These are phyloP conservation scores for Microbotryum scabiosae DNA, from an alignment of 1,284 basidiomycete genomes.

Conservation along the genomic window DNA sequence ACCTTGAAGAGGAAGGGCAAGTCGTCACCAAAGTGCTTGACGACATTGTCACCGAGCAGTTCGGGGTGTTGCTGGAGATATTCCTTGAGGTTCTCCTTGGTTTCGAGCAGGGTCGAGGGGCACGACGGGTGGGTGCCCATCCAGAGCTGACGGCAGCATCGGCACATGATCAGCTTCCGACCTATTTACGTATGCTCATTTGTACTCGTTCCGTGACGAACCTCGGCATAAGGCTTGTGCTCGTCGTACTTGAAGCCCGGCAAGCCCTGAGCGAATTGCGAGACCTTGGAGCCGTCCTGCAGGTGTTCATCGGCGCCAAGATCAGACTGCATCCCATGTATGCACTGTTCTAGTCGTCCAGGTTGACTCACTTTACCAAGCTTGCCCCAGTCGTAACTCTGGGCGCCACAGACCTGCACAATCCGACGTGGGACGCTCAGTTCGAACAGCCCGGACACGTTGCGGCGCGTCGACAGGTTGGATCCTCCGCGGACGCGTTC, in stretches of 20 bases:
- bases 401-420: slow-evolving; percentile 31
- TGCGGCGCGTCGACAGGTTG: neutral
- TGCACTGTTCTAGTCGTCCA: neutral
- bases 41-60: slow-evolving; percentile 56
- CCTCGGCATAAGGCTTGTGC: slow-evolving; percentile 57
- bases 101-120: slow-evolving; percentile 58
- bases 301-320: neutral
- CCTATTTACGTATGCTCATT: neutral
- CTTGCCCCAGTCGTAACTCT: slow-evolving; percentile 51
- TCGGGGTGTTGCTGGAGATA: slow-evolving; percentile 58
- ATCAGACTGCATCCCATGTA: neutral
- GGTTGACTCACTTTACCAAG: slow-evolving; percentile 39
- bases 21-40: slow-evolving; percentile 56
- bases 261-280: slow-evolving; percentile 46
- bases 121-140: slow-evolving; percentile 95
- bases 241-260: slow-evolving; percentile 51
- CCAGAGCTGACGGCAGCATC: slow-evolving; percentile 63
- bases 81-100: slow-evolving; percentile 49
- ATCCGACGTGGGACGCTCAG: neutral
- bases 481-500: too few species aligned
- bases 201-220: slow-evolving; percentile 35
- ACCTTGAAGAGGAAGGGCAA: slow-evolving; percentile 92
- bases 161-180: neutral
- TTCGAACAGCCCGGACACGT: neutral
- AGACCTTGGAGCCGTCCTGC: slow-evolving; percentile 44